Evolutionary conservation across 2,329 filamentous ascomycete genomes (phyloP).

Genomic region (Leptoxyphium fumago): DNA sequence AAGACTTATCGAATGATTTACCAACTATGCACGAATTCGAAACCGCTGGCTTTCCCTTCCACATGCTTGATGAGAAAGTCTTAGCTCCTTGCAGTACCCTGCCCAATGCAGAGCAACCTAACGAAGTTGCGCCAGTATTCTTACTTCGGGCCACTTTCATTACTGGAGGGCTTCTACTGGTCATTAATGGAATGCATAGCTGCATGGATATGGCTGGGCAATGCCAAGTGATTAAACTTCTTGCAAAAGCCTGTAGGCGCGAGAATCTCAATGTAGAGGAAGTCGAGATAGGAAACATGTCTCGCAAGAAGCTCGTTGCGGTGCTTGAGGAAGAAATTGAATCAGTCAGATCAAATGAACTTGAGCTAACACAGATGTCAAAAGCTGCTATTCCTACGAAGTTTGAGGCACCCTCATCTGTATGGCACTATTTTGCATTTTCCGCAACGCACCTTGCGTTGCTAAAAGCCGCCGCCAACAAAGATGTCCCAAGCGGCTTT

Average conservation of each 20-base stretch:
- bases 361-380: background rate
- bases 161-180: constrained; percentile 4
- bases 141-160: constrained; percentile 5
- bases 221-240: constrained; percentile 2
- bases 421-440: background rate
- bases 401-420: background rate
- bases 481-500: background rate
- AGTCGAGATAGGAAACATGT: background rate
- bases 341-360: background rate
- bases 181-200: constrained; percentile 4
- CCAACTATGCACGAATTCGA: background rate
- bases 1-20: background rate
- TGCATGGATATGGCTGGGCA: constrained; percentile 6
- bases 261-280: background rate
- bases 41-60: constrained; percentile 2
- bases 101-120: background rate
- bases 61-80: constrained; percentile 2
- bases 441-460: background rate
- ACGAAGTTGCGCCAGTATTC: constrained; percentile 2
- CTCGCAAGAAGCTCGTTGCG: background rate
- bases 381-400: background rate
- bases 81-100: constrained; percentile 3
- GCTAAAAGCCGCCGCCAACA: background rate
- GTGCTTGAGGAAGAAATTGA: background rate
- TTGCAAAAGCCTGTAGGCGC: constrained; percentile 5